Conservation (phyloP, 371 early-diverging fungal genomes). For the Dinochytrium kinnereticum region DNA sequence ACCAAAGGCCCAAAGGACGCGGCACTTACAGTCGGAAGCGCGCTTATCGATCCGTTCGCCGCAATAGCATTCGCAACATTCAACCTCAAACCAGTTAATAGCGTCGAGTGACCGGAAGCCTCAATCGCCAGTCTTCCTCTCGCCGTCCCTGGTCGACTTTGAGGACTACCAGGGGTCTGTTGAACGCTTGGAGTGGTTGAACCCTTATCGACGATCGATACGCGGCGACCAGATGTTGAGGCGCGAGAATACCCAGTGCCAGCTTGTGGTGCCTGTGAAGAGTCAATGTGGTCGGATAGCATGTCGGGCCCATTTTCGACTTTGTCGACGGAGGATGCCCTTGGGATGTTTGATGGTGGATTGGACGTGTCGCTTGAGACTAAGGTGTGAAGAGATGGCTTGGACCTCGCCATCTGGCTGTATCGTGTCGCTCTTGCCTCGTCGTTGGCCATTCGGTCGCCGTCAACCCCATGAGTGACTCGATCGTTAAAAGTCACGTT, state of each 20-base stretch:
- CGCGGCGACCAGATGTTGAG: not conserved
- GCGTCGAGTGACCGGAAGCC: too few relatives aligned
- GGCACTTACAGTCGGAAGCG: not conserved
- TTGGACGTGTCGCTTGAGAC: not conserved
- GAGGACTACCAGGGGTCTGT: too few relatives aligned
- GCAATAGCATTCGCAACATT: not conserved
- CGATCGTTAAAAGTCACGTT: conserved; percentile 4
- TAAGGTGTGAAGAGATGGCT: not conserved
- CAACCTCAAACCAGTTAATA: not conserved
- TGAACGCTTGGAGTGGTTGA: too few relatives aligned
- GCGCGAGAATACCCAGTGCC: too few relatives aligned
- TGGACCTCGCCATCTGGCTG: not conserved
- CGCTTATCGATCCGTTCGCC: not conserved
- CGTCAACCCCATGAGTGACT: not conserved
- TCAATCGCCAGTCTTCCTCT: too few relatives aligned
- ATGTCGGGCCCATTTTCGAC: too few relatives aligned
- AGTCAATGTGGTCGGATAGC: too few relatives aligned
- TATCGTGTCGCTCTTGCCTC: not conserved
- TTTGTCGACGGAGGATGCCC: not conserved
- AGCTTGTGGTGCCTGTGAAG: not conserved
- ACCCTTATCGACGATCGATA: too few relatives aligned
- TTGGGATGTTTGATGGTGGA: not conserved
- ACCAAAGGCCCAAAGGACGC: too few relatives aligned
- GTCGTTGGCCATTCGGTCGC: not conserved
- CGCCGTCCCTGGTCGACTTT: not conserved